These are phyloP conservation scores for Talaromyces verruculosus DNA, from an alignment of 2,329 filamentous ascomycete genomes.

Conservation along the genomic window DNA sequence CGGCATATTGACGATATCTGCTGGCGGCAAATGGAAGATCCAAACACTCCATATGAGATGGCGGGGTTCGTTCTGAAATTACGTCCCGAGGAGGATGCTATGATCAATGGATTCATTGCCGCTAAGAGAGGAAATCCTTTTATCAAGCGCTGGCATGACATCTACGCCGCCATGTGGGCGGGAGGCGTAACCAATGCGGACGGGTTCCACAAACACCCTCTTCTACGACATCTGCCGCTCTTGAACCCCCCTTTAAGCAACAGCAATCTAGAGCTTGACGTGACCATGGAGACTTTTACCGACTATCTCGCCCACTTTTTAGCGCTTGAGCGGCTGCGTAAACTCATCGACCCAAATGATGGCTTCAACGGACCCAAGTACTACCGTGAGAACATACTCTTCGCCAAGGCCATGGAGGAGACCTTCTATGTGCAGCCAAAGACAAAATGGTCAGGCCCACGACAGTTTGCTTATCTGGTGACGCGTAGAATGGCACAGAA, in stretches of 20 bases:
- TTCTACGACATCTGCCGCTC: not conserved
- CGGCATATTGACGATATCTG: not conserved
- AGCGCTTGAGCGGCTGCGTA: slow-evolving; percentile 18
- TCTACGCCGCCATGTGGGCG: not conserved
- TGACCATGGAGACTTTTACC: not conserved
- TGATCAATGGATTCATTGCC: not conserved
- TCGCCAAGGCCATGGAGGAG: slow-evolving; percentile 3
- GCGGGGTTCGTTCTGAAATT: not conserved
- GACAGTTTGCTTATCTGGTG: not conserved
- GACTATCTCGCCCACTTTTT: not conserved
- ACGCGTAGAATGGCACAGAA: not conserved
- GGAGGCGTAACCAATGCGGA: not conserved
- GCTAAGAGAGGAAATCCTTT: not conserved
- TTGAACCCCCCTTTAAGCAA: not conserved
- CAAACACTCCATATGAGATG: not conserved
- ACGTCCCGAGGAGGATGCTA: not conserved
- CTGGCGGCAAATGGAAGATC: not conserved
- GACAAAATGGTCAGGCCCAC: not conserved
- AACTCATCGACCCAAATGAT: not conserved
- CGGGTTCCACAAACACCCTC: not conserved
- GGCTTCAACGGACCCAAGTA: slow-evolving; percentile 8
- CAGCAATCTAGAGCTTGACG: not conserved
- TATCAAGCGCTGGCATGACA: not conserved
- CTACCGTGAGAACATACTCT: not conserved
- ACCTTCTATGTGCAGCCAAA: not conserved